Evolutionary conservation across 805 yeast species (phyloP), one percentile per base, ranked within the genome.

Genomic region (Wickerhamomyces mucosus): DNA sequence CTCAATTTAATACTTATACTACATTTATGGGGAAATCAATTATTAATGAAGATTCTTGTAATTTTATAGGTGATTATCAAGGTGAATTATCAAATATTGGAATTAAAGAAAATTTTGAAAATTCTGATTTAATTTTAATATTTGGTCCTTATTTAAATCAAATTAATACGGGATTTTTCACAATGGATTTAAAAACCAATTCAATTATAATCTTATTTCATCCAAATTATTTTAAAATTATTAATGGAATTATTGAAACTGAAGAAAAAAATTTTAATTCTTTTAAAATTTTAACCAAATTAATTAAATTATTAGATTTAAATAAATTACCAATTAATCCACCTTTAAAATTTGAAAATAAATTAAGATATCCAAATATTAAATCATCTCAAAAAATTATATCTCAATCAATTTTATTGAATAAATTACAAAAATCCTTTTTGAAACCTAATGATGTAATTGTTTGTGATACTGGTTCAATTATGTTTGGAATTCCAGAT

Each of bases 391-490:
- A 63, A n/a, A 29, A 39, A 39, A 64, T 66, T 34, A n/a, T n/a
- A n/a, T 71, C 72, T 1, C 78, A 74, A 49, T 58, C 64, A 11
- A 50, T 48, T 22, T 42, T 78, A 22, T 55, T 70, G 18, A 50
- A 56, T 31, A 47, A 51, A 14, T 42, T 78, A 29, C 58, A 59
- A 43, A n/a, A n/a, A n/a, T 37, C 55, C 23, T 63, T 59, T 49
- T 49, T 81, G 27, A 57, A 63, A 45, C 75, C 78, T 17, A 67
- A 74, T 43, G 96, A 86, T 51, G 65, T 75, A 15, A 49, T 86
- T n/a, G 65, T 88, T 24, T 69, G 75, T 33, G 96, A 88, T 42
- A 82, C 94, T 3, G 86, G 95, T 31, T 75, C 94, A 3, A 71
- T 82, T 50, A 75, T 78, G 64, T 85, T 84, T 59, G 88, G 79